phyloP scores from a whole-genome alignment of 169 alveolate genomes.

The Neospora caninum region DNA sequence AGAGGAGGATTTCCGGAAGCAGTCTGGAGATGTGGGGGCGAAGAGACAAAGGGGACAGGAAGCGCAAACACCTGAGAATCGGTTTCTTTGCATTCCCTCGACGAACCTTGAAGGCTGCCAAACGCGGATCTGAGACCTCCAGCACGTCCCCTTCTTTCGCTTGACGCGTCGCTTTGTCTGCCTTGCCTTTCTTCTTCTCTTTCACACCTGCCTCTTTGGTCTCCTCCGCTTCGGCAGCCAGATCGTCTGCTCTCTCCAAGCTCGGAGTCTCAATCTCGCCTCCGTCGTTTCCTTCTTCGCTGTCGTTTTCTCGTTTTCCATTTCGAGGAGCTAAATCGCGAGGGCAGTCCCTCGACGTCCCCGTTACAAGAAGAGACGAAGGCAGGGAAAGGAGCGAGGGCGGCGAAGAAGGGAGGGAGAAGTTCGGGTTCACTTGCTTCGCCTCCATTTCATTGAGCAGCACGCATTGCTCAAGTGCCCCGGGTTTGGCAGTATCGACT shows the following conservation, averaged over 20 bases:
- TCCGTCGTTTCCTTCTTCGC: not conserved
- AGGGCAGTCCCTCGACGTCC: not conserved
- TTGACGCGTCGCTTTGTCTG: not conserved
- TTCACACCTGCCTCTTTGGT: not conserved
- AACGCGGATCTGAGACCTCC: not conserved
- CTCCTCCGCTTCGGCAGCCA: not conserved
- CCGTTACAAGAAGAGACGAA: not conserved
- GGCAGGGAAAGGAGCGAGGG: not conserved
- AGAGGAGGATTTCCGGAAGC: too few relatives aligned
- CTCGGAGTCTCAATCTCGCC: not conserved
- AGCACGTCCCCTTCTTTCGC: not conserved
- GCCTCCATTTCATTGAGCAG: not conserved
- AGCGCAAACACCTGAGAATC: not conserved
- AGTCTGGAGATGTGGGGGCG: too few relatives aligned
- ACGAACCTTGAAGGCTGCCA: not conserved
- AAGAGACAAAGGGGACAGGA: too few relatives aligned
- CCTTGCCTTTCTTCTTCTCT: not conserved
- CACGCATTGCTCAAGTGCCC: not conserved
- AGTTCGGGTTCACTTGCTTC: not conserved
- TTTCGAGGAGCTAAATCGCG: not conserved
- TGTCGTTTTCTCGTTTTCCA: not conserved
- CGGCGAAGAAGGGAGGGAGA: not conserved
- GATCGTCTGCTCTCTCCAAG: not conserved
- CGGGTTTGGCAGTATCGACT: not conserved
- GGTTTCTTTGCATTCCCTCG: not conserved